These are phyloP conservation scores for Cantharellus anzutake DNA, from an alignment of 768 basidiomycete species.

Conservation along the genomic window DNA sequence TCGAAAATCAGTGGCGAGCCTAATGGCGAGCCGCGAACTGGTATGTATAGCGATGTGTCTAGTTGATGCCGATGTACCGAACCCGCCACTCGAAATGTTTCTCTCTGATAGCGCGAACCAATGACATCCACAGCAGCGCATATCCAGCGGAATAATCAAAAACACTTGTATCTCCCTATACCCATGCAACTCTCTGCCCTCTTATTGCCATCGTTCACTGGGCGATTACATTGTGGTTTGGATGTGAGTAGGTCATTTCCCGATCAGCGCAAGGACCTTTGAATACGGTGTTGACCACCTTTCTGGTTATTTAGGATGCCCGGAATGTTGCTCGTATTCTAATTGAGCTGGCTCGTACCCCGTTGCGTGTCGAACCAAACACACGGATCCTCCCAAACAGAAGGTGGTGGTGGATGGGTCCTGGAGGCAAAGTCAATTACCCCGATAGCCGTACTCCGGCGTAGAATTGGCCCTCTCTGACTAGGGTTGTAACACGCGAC, in stretches of 20 bases:
- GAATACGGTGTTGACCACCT: not conserved
- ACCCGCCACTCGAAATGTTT: not conserved
- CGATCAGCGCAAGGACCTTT: not conserved
- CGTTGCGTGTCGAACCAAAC: slow-evolving; percentile 53
- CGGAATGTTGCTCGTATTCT: slow-evolving; percentile 77
- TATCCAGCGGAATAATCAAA: not conserved
- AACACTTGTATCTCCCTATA: slow-evolving; percentile 34
- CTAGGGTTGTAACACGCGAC: too few relatives aligned
- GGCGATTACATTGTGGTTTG: slow-evolving; percentile 74
- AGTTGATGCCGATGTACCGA: too few relatives aligned
- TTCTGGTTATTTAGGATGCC: slow-evolving; percentile 41
- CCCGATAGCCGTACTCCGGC: not conserved
- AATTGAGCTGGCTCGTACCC: slow-evolving; percentile 51
- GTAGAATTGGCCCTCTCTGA: not conserved
- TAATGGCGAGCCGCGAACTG: slow-evolving; percentile 14
- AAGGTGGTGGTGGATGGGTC: slow-evolving; percentile 77
- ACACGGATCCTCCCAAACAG: slow-evolving; percentile 41
- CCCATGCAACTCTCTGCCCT: slow-evolving; percentile 57
- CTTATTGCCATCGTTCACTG: slow-evolving; percentile 54
- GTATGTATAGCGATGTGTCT: not conserved
- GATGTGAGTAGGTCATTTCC: slow-evolving; percentile 39
- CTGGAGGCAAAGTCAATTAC: slow-evolving; percentile 4
- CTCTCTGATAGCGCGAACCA: not conserved
- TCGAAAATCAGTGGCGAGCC: slow-evolving; percentile 35
- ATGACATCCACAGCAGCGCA: not conserved